Evolutionary conservation across 257 asterid species (phyloP), one percentile per base, ranked within the genome.

Genomic region (Schizonepeta tenuifolia): DNA sequence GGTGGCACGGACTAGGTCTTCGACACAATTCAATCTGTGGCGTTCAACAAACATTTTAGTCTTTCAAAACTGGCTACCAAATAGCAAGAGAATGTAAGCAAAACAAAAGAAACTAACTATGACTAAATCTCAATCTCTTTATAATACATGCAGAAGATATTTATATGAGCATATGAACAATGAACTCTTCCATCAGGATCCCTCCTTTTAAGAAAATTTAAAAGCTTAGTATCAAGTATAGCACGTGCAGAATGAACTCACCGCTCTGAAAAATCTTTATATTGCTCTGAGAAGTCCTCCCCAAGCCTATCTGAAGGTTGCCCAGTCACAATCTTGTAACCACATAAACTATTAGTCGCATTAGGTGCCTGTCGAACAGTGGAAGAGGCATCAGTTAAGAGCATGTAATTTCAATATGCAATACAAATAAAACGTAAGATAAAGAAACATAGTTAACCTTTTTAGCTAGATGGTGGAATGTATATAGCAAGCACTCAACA

Each of bases 261-360:
- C 98, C 98, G 84, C 78, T 88, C 98, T 1, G 82, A 81, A 80
- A 92, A 84, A 73, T 88, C 97, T 83, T 86, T 90, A 74, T 84
- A 81, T 65, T 79, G 81, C 41, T 84, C 93, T 1, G 98, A 88
- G 84, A 92, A 92, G 86, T 92, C 98, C 87, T 90, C 98, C 80
- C 98, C 98, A 60, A 92, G 95, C 89, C 96, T 87, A 83, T 92
- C 98, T 54, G 98, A 92, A 4, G 98, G 98, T 79, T 92, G 98
- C 41, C 98, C 98, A 75, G 98, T 92, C 83, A 92, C 98, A 73
- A 92, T 88, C 77, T 90, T 92, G 96, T 86, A 90, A 68, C 97
- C 98, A 69, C 98, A 92, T 69, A 92, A 78, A 80, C 93, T 84
- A 84, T 92, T 92, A 65, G 97, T 87, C 57, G 96, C 95, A 83